phyloP scores from a whole-genome alignment of 371 early-diverging fungal species.

The Rhizopus delemar region DNA sequence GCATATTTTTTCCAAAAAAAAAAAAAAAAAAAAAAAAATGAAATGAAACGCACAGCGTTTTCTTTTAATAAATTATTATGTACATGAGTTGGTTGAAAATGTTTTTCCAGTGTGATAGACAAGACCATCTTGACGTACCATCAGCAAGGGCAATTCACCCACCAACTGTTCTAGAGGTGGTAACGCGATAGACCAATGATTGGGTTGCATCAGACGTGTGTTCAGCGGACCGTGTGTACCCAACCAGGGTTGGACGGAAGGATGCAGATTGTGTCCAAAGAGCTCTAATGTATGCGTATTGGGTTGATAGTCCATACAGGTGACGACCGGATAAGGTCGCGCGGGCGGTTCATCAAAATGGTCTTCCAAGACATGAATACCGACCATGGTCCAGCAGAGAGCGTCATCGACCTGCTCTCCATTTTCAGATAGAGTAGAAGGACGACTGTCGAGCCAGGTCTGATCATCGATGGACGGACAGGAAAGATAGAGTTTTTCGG shows the following conservation, averaged over 20 bases:
- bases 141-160: slow-evolving; percentile 36
- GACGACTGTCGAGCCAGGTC: slow-evolving; percentile 39
- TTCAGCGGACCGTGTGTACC: slow-evolving; percentile 43
- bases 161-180: slow-evolving; percentile 2
- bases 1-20: too few relatives aligned
- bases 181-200: slow-evolving; percentile 21
- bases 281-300: slow-evolving; percentile 29
- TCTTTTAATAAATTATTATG: neutral
- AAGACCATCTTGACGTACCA: slow-evolving; percentile 45
- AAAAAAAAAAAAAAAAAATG: too few relatives aligned
- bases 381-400: slow-evolving; percentile 86
- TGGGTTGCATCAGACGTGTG: slow-evolving; percentile 19
- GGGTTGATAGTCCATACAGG: slow-evolving; percentile 25
- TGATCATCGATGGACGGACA: neutral
- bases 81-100: slow-evolving; percentile 16
- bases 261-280: slow-evolving; percentile 34
- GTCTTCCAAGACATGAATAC: slow-evolving; percentile 59
- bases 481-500: too few relatives aligned
- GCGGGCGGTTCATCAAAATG: slow-evolving; percentile 49
- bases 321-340: slow-evolving; percentile 42
- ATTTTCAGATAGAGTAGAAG: slow-evolving; percentile 17
- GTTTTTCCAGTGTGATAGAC: slow-evolving; percentile 39
- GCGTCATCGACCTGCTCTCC: slow-evolving; percentile 64
- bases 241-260: slow-evolving; percentile 40
- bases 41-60: neutral